Conservation (phyloP, 2,329 filamentous ascomycete genomes). For the Sclerotinia subarctica region DNA sequence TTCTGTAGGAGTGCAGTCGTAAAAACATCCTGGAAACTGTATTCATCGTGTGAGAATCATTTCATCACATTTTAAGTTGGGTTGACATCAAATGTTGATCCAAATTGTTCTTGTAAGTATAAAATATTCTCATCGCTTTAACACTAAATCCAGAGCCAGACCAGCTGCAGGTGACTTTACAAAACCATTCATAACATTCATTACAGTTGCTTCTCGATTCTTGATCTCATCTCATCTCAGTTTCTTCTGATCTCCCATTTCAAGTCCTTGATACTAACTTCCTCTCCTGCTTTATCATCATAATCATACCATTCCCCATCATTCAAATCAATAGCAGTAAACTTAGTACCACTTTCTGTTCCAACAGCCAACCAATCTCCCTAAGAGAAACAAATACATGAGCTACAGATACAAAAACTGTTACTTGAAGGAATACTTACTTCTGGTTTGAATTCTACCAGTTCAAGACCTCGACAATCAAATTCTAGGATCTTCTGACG, state of each 20-base stretch:
- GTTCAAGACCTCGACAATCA: conserved; percentile 91
- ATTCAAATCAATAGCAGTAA: conserved; percentile 73
- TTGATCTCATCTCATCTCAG: conserved; percentile 22
- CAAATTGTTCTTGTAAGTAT: neutral
- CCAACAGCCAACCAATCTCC: conserved; percentile 89
- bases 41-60: neutral
- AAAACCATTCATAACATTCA: conserved; percentile 4
- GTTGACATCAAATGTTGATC: neutral
- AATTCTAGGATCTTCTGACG: conserved; percentile 79
- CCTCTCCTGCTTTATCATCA: conserved; percentile 86
- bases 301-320: conserved; percentile 99
- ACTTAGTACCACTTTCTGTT: conserved; percentile 75
- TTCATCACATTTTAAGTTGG: neutral
- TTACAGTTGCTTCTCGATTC: neutral
- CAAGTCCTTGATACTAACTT: conserved; percentile 88
- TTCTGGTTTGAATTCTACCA: conserved; percentile 85
- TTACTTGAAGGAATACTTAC: conserved; percentile 46
- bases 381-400: conserved; percentile 43
- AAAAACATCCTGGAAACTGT: neutral
- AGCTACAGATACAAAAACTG: neutral
- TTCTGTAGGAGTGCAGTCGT: neutral
- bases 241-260: conserved; percentile 69
- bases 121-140: conserved; percentile 3
- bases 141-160: neutral
- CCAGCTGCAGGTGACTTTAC: conserved; percentile 7